Evolutionary conservation across 2,329 filamentous ascomycete species (phyloP).

Genomic region (Talaromyces sp.): DNA sequence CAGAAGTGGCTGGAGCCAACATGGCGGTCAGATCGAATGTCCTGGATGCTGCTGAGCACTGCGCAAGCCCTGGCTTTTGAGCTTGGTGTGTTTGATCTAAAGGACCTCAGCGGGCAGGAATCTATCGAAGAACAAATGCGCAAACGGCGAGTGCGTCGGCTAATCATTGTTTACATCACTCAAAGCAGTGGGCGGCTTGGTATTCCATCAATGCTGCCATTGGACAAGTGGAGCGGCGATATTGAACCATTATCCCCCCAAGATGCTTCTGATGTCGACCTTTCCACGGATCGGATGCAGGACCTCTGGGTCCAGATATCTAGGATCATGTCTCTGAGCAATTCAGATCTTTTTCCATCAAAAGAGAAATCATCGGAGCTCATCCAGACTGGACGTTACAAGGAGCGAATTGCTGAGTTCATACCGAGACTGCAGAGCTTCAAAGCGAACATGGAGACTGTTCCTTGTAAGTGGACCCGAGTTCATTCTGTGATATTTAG

Average conservation of each 20-base stretch:
- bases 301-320: conserved; percentile 95
- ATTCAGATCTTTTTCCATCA: conserved; percentile 81
- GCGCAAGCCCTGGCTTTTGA: conserved; percentile 88
- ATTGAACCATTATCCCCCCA: conserved; percentile 26
- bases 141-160: conserved; percentile 74
- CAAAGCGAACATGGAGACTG: conserved; percentile 76
- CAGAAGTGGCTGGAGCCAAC: conserved; percentile 96
- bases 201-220: conserved; percentile 87
- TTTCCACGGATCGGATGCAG: conserved; percentile 52
- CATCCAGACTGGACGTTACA: conserved; percentile 80
- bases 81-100: conserved; percentile 89
- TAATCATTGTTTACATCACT: conserved; percentile 85
- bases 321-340: conserved; percentile 84
- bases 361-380: conserved; percentile 83
- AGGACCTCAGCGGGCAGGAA: conserved; percentile 62
- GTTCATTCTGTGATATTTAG: background rate
- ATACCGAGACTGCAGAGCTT: conserved; percentile 72
- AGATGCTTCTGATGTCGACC: conserved; percentile 25
- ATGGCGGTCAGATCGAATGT: conserved; percentile 92
- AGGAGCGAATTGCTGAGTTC: conserved; percentile 73
- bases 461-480: conserved; percentile 44
- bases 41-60: conserved; percentile 93
- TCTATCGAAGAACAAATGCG: conserved; percentile 61
- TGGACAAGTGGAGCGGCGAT: conserved; percentile 38
- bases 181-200: conserved; percentile 90